A percentile compares a stretch with the other conserved stretches of the same genome.
phyloP scores from a whole-genome alignment of 2,329 filamentous ascomycete species.

The Colletotrichum sp. region DNA sequence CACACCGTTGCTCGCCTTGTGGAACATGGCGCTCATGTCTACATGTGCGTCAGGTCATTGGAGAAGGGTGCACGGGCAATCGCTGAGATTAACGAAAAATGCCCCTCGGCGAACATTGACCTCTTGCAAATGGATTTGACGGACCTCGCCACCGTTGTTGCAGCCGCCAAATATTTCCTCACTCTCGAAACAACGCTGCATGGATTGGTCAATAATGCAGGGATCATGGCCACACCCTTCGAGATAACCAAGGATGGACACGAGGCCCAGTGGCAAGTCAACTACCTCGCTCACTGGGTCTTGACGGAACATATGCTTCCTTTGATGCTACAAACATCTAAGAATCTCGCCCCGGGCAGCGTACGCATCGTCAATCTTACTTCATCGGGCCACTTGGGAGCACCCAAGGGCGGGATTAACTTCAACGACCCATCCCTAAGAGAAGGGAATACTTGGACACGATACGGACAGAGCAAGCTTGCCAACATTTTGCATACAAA shows the following conservation, averaged over 20 bases:
- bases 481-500: slow-evolving; percentile 50
- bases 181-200: slow-evolving; percentile 32
- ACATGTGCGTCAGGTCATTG: slow-evolving; percentile 40
- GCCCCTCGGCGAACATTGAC: slow-evolving; percentile 34
- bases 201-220: slow-evolving; percentile 27
- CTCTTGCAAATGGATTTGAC: slow-evolving; percentile 40
- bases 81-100: slow-evolving; percentile 32
- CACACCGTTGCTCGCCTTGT: slow-evolving; percentile 40
- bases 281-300: slow-evolving; percentile 48
- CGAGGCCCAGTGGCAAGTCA: slow-evolving; percentile 43
- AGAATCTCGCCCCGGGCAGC: neutral
- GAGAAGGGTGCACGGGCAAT: slow-evolving; percentile 37
- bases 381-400: slow-evolving; percentile 24
- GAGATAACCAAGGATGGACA: slow-evolving; percentile 36
- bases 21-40: slow-evolving; percentile 42
- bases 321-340: slow-evolving; percentile 35
- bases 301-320: slow-evolving; percentile 43
- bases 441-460: slow-evolving; percentile 16
- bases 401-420: slow-evolving; percentile 22
- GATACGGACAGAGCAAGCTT: slow-evolving; percentile 53
- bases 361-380: slow-evolving; percentile 26
- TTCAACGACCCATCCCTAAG: slow-evolving; percentile 22
- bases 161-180: slow-evolving; percentile 35
- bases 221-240: slow-evolving; percentile 27
- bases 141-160: slow-evolving; percentile 37